Conservation (phyloP, 108 stramenopile species). For the Nitzschia palea region DNA sequence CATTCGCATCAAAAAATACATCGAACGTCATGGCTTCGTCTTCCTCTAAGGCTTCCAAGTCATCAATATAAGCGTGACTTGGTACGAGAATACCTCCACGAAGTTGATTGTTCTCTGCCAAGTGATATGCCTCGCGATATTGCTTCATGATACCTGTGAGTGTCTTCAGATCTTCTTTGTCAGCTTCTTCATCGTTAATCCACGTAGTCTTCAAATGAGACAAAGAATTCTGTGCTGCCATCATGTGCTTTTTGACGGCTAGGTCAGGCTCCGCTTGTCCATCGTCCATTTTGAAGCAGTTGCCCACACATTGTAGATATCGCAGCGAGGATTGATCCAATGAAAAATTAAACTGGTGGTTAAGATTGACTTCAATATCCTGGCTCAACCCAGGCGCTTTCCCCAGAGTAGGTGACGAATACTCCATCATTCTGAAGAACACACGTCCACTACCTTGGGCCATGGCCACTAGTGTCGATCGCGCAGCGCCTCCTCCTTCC, state of each 20-base stretch:
- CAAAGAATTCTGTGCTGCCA: constrained; percentile 5
- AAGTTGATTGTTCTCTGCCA: constrained; percentile 61
- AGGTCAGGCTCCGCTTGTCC: too few relatives aligned
- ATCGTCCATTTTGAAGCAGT: neutral
- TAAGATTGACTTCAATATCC: constrained; percentile 44
- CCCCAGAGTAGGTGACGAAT: neutral
- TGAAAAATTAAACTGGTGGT: constrained; percentile 39
- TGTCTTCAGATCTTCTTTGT: constrained; percentile 56
- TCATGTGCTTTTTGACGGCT: too few relatives aligned
- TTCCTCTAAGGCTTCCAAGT: constrained; percentile 18
- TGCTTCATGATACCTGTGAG: constrained; percentile 74
- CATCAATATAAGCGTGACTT: constrained; percentile 47
- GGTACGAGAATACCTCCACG: constrained; percentile 74
- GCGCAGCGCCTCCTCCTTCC: neutral
- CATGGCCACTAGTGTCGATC: constrained; percentile 13
- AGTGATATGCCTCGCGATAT: constrained; percentile 66
- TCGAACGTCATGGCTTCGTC: constrained; percentile 61
- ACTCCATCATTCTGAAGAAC: constrained; percentile 37
- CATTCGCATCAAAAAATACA: constrained; percentile 85
- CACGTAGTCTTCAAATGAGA: neutral
- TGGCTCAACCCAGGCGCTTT: constrained; percentile 23
- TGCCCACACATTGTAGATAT: constrained; percentile 14
- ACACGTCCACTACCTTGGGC: constrained; percentile 43
- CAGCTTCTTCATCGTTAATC: constrained; percentile 16
- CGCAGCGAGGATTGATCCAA: constrained; percentile 28